Evolutionary conservation across 2,329 filamentous ascomycete species (phyloP), one percentile per base, ranked within the genome.

Genomic region (Stagonosporopsis tanaceti): DNA sequence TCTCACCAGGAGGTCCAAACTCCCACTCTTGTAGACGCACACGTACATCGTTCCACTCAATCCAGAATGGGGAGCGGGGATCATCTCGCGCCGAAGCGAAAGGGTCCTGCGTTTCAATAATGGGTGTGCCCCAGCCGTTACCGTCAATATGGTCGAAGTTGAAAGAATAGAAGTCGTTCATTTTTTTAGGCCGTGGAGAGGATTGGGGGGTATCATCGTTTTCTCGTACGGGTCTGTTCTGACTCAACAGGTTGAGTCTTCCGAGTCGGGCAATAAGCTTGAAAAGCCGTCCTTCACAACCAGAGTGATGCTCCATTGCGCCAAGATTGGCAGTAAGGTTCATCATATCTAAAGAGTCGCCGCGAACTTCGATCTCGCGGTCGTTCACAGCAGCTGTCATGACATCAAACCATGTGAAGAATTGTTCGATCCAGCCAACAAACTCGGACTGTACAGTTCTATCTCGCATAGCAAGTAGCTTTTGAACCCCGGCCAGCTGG

Each of bases 361-460:
- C 85, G 35, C 83, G 82, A 17, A 97, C 85, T 74, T 96, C 92
- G 28, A 91, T 87, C 76, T 97, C 93, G 48, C 93, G 87, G 76
- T 97, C 91, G 67, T 97, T 97, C 72, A 96, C 92, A 50, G 90
- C 93, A 37, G 92, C 92, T 0, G 92, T 93, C 79, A 97, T 92
- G 53, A 93, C 92, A 75, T 97, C 94, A 72, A 96, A 96, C 83
- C 94, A 96, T 32, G 92, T 95, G 71, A 97, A 97, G 66, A 97
- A 87, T 39, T 92, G 88, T 69, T 96, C 91, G 80, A 97, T 94
- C 93, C 93, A 97, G 12, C 88, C 87, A 57, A 92, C 90, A 59
- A 93, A 90, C 47, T 87, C 80, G 12, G 81, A 81, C 42, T 85
- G 76, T 69, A 87, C 69, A 73, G 83, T 77, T 72, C 86, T 81